These are phyloP conservation scores for Termitomyces sp. DNA, from an alignment of 768 basidiomycete species.

Conservation along the genomic window DNA sequence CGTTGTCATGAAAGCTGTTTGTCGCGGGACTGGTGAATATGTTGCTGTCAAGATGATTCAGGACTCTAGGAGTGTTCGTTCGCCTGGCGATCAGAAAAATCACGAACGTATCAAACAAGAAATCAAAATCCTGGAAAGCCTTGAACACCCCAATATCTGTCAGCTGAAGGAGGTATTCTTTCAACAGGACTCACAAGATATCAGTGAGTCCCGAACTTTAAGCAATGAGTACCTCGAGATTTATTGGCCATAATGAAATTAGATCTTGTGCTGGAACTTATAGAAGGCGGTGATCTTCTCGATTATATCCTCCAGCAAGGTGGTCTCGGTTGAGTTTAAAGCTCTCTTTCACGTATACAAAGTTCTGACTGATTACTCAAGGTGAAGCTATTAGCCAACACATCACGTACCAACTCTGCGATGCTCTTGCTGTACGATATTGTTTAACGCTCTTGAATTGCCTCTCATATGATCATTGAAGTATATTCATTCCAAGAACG, in stretches of 20 bases:
- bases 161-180: constrained; percentile 72
- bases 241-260: neutral
- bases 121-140: constrained; percentile 69
- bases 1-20: constrained; percentile 79
- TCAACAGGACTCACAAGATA: constrained; percentile 46
- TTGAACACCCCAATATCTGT: constrained; percentile 82
- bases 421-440: constrained; percentile 59
- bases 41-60: constrained; percentile 89
- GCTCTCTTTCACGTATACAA: neutral
- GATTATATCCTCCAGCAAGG: constrained; percentile 62
- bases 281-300: constrained; percentile 86
- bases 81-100: constrained; percentile 19
- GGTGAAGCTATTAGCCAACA: constrained; percentile 55
- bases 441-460: neutral
- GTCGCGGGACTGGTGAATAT: constrained; percentile 62
- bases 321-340: constrained; percentile 50
- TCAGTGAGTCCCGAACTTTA: constrained; percentile 38
- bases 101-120: constrained; percentile 52
- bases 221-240: neutral
- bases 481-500: constrained; percentile 69
- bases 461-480: constrained; percentile 12
- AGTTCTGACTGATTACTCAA: constrained; percentile 15
- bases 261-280: constrained; percentile 81
- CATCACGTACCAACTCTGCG: constrained; percentile 79
- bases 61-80: constrained; percentile 32